These are phyloP conservation scores for Phaeolepiota aurea DNA, from an alignment of 768 basidiomycete species.

Conservation along the genomic window DNA sequence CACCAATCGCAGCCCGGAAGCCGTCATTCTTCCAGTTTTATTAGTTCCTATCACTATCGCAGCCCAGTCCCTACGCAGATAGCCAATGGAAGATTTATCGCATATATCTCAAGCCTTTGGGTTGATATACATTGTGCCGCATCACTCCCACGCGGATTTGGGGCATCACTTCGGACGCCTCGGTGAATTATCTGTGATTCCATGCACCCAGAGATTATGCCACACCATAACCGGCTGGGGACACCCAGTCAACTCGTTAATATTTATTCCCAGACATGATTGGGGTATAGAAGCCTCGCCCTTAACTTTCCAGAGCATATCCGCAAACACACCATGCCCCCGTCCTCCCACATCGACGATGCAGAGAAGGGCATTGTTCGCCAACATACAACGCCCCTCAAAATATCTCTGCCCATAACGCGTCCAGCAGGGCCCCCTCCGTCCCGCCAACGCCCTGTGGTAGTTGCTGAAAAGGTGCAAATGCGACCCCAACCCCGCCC, in stretches of 20 bases:
- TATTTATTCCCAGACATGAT: constrained; percentile 14
- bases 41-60: no score
- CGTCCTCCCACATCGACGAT: constrained; percentile 20
- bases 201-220: constrained; percentile 20
- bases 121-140: neutral
- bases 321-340: constrained; percentile 3
- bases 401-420: constrained; percentile 10
- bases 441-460: constrained; percentile 1
- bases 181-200: constrained; percentile 32
- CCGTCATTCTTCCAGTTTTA: no score
- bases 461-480: neutral
- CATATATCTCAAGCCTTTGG: neutral
- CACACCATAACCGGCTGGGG: constrained; percentile 16
- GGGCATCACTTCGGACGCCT: constrained; percentile 25
- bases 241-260: constrained; percentile 9
- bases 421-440: constrained; percentile 2
- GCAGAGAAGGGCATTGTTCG: constrained; percentile 27
- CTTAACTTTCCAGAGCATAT: constrained; percentile 1
- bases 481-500: neutral
- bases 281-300: constrained; percentile 3
- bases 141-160: constrained; percentile 9
- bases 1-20: no score
- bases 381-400: constrained; percentile 16
- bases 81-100: no score
- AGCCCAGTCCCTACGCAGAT: no score